A percentile compares a stretch with the other conserved stretches of the same genome.
Conservation (phyloP, 371 early-diverging fungal species). For the Actinomucor elegans region DNA sequence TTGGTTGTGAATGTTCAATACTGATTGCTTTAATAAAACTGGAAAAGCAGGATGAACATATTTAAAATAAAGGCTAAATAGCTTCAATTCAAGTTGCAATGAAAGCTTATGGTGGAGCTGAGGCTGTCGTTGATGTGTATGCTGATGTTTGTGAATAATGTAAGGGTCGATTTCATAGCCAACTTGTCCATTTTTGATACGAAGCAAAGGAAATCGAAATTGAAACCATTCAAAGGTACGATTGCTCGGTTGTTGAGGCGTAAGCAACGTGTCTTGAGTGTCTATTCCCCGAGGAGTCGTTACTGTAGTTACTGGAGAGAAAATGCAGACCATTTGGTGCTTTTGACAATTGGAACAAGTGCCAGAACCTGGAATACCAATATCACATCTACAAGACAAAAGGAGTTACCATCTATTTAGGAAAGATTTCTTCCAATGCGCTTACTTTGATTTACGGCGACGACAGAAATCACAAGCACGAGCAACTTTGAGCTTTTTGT, state of each 20-base stretch:
- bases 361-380: constrained; percentile 38
- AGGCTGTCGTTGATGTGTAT: not conserved
- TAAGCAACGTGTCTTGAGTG: not conserved
- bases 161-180: constrained; percentile 6
- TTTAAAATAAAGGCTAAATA: constrained; percentile 63
- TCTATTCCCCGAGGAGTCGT: not conserved
- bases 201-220: constrained; percentile 2
- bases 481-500: constrained; percentile 42
- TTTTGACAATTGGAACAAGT: constrained; percentile 40
- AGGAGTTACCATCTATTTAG: too few species aligned
- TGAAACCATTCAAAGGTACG: not conserved
- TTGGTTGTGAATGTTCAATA: constrained; percentile 10
- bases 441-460: constrained; percentile 48
- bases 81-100: constrained; percentile 37
- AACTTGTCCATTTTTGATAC: constrained; percentile 14
- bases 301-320: constrained; percentile 26
- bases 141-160: constrained; percentile 5
- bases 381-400: constrained; percentile 28
- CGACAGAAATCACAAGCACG: constrained; percentile 47
- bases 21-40: constrained; percentile 30
- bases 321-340: constrained; percentile 22
- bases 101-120: constrained; percentile 1
- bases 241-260: not conserved
- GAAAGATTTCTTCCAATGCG: too few species aligned
- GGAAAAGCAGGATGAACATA: constrained; percentile 66